A percentile compares a stretch with the other conserved stretches of the same genome.
Conservation (phyloP, 2,329 filamentous ascomycete genomes). For the Talaromyces sp. region DNA sequence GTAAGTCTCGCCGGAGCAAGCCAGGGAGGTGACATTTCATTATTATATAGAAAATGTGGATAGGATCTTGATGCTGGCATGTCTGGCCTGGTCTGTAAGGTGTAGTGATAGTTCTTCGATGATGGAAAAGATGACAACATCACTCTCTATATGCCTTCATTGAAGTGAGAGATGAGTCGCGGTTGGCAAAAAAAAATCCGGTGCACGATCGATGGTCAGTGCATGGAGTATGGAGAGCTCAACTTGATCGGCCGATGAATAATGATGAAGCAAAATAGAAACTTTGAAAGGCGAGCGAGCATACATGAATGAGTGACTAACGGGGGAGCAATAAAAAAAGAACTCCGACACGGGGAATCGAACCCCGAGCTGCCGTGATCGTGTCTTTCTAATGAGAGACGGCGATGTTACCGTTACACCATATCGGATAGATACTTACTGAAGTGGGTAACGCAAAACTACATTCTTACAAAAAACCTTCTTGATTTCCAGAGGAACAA, state of each 20-base stretch:
- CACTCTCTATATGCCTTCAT: background rate
- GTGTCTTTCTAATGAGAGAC: conserved; percentile 11
- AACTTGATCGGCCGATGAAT: too few relatives aligned
- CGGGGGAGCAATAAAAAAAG: background rate
- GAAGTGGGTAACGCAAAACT: too few relatives aligned
- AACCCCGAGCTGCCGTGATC: conserved; percentile 15
- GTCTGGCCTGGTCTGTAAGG: background rate
- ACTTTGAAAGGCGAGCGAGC: too few relatives aligned
- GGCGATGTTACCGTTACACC: conserved; percentile 16
- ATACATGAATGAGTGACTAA: background rate
- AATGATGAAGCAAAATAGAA: background rate
- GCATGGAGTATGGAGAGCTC: too few relatives aligned
- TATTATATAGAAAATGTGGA: background rate
- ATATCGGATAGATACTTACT: conserved; percentile 7
- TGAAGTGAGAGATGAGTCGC: background rate
- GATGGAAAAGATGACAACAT: background rate
- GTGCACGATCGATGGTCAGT: too few relatives aligned
- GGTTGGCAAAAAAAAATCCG: too few relatives aligned
- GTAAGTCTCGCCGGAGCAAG: background rate
- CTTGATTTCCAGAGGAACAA: too few relatives aligned
- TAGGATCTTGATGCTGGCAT: too few relatives aligned
- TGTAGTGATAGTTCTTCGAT: background rate
- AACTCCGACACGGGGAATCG: conserved; percentile 14
- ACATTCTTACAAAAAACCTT: too few relatives aligned
- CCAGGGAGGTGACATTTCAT: background rate